These are phyloP conservation scores for Sphaceloma murrayae DNA, from an alignment of 2,329 filamentous ascomycete species.

Conservation along the genomic window DNA sequence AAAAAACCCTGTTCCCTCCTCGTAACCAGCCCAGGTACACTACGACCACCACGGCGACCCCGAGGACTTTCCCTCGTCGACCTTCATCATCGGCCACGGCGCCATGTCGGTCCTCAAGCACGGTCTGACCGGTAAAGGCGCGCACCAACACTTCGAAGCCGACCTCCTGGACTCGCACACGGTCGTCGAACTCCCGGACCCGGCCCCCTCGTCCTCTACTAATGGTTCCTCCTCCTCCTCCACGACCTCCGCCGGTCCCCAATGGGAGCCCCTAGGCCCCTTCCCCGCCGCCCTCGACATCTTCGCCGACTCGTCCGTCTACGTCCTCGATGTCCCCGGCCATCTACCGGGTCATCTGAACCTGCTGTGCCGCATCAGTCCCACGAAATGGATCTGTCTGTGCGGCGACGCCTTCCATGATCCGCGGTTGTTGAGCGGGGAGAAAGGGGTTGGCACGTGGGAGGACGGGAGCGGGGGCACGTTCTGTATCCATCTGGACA, in stretches of 20 bases:
- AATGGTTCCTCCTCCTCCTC: neutral
- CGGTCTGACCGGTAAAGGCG: constrained; percentile 24
- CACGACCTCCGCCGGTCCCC: constrained; percentile 12
- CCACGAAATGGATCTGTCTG: constrained; percentile 39
- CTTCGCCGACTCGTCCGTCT: constrained; percentile 39
- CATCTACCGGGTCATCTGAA: constrained; percentile 46
- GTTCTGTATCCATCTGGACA: constrained; percentile 45
- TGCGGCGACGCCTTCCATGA: constrained; percentile 49
- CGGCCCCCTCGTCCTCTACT: constrained; percentile 8
- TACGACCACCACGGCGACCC: constrained; percentile 52
- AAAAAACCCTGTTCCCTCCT: neutral
- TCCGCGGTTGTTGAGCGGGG: constrained; percentile 40
- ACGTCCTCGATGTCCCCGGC: constrained; percentile 42
- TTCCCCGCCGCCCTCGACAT: constrained; percentile 41
- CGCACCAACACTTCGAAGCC: constrained; percentile 36
- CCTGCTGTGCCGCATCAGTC: constrained; percentile 35
- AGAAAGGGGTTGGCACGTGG: constrained; percentile 45
- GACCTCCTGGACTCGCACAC: constrained; percentile 35
- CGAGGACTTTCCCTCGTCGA: constrained; percentile 39
- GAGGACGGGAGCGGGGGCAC: constrained; percentile 36
- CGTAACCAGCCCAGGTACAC: constrained; percentile 32
- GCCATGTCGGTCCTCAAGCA: constrained; percentile 34
- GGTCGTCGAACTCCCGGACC: constrained; percentile 36
- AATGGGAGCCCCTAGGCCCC: constrained; percentile 37
- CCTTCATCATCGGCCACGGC: constrained; percentile 44